Base-by-base conservation (phyloP, 371 early-diverging fungal genomes). In the Cokeromyces recurvatus region DNA sequence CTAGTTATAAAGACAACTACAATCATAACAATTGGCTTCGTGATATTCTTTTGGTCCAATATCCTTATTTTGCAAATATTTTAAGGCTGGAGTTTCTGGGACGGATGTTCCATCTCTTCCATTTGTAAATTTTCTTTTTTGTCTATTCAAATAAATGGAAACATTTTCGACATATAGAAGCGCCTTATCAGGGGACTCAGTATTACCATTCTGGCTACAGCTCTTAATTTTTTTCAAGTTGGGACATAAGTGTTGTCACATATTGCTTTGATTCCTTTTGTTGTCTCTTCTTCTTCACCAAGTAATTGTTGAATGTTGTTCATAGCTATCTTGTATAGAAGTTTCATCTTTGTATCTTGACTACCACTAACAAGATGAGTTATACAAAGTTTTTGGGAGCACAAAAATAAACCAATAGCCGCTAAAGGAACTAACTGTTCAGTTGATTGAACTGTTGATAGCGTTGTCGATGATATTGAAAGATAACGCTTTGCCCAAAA, bases 151-250 rank as follows among this genome's bases (percentile, higher is more conserved):
- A 38, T 43, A 51, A 31, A 43, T 38, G 21, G 38, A 51, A 20
- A 44, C 31, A 23, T 43, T 31, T 43, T 51, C 38, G 38, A 51
- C 10, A 43, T 51, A 51, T 43, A 51, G 44, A 37, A 43, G 36
- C 38, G 43, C 51, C 44, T 51, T 43, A 29, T 51, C 51, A 43
- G 43, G 43, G 37, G 38, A 31, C 31, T 27, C 44, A 43, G 38
- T 43, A 38, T 42, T 25, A 34, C 43, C 50, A 27, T 49, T 23
- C 35, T 51, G 38, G 38, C 43, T 43, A 38, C 38, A 51, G 37
- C 44, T 43, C 38, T 51, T 51, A 11, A 43, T 51, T 43, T 51
- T 41, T 43, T 43, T 34, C 44, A 31, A 43, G 38, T 43, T 50
- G 35, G n/a, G 43, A 36, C 43, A 50, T 34, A 38, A 36, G 21